Evolutionary conservation across 2,329 filamentous ascomycete species (phyloP).

Genomic region (Paecilomyces niveus): DNA sequence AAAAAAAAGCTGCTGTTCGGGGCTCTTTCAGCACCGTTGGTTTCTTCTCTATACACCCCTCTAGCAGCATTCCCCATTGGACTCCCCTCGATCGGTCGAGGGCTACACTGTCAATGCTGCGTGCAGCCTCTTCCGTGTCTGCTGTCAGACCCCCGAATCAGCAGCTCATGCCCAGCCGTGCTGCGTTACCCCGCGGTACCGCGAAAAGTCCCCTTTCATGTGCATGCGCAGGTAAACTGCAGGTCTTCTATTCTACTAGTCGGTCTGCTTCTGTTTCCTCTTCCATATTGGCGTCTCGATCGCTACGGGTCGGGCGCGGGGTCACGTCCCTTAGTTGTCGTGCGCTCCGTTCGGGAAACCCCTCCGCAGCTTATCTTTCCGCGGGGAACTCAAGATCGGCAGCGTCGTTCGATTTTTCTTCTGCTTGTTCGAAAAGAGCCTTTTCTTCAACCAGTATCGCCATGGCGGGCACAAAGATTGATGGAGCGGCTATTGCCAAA

Average conservation of each 20-base stretch:
- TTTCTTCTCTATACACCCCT: not conserved
- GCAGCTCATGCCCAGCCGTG: constrained; percentile 20
- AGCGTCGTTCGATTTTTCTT: constrained; percentile 1
- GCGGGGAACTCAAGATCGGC: constrained; percentile 12
- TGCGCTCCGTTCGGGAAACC: constrained; percentile 9
- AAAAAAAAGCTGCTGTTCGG: not conserved
- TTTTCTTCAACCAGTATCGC: constrained; percentile 50
- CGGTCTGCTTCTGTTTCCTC: constrained; percentile 3
- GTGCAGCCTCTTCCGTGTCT: not conserved
- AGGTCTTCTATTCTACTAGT: not conserved
- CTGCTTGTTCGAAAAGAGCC: constrained; percentile 14
- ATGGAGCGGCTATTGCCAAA: constrained; percentile 93
- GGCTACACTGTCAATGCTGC: constrained; percentile 1
- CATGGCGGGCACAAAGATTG: constrained; percentile 88
- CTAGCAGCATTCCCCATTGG: not conserved
- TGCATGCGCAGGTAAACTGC: not conserved
- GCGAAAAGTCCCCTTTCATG: constrained; percentile 8
- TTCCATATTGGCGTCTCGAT: constrained; percentile 7
- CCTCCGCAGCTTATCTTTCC: constrained; percentile 9
- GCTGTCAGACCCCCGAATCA: constrained; percentile 7
- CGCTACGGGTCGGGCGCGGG: constrained; percentile 9
- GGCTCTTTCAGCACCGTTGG: not conserved
- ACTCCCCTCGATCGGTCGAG: constrained; percentile 9
- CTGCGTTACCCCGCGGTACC: constrained; percentile 19
- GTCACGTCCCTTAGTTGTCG: constrained; percentile 10